phyloP scores from a whole-genome alignment of 257 asterid genomes.

The Jasminum sambac region DNA sequence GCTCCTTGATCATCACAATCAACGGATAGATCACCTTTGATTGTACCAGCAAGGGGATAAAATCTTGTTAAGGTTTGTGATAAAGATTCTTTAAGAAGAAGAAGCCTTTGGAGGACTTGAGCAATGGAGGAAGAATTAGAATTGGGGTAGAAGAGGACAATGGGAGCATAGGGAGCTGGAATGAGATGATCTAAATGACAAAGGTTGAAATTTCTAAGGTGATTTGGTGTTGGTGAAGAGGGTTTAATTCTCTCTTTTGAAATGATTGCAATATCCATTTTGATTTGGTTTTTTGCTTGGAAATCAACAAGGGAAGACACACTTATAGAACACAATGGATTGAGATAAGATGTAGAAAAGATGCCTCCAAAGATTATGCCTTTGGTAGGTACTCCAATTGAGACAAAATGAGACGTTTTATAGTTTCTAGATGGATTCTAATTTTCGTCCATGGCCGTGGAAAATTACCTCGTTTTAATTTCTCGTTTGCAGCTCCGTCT shows the following conservation, averaged over 20 bases:
- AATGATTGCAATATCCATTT: conserved; percentile 44
- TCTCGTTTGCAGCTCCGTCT: too few species aligned
- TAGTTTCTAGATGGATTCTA: too few species aligned
- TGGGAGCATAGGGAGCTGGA: conserved; percentile 76
- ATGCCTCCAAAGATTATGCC: conserved; percentile 22
- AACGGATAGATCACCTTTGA: conserved; percentile 53
- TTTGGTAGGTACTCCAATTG: not conserved
- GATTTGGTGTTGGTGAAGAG: conserved; percentile 62
- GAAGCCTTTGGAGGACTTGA: conserved; percentile 32
- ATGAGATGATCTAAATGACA: conserved; percentile 66
- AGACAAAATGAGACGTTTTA: not conserved
- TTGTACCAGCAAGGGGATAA: conserved; percentile 68
- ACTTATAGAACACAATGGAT: not conserved
- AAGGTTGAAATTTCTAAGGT: conserved; percentile 52
- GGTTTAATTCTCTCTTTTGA: conserved; percentile 56
- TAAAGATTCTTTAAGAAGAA: conserved; percentile 49
- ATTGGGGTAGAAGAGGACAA: conserved; percentile 55
- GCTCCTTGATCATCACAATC: conserved; percentile 72
- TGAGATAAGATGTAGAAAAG: conserved; percentile 20
- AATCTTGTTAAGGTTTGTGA: conserved; percentile 48
- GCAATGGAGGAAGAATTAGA: conserved; percentile 12
- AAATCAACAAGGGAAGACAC: not conserved
- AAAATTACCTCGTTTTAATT: too few species aligned
- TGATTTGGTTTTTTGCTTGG: not conserved
- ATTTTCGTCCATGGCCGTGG: too few species aligned